A percentile compares a stretch with the other conserved stretches of the same genome.
Evolutionary conservation across 257 asterid genomes (phyloP).

Genomic region (Galeopsis tetrahit): DNA sequence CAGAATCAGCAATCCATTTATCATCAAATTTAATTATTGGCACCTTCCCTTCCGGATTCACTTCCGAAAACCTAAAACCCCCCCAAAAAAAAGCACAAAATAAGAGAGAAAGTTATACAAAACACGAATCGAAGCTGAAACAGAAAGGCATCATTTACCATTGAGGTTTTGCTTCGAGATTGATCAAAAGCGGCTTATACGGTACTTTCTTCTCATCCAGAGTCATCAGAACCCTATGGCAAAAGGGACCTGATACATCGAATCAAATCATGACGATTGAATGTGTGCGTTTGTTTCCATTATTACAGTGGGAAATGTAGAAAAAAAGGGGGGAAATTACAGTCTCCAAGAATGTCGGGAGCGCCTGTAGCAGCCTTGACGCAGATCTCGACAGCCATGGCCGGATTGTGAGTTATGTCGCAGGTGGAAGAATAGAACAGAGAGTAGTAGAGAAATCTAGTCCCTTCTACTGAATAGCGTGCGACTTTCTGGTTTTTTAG

Average conservation of each 20-base stretch:
- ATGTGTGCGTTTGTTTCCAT: too few species aligned
- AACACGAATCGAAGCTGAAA: not conserved
- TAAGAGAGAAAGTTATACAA: not conserved
- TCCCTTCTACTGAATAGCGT: not conserved
- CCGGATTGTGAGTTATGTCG: not conserved
- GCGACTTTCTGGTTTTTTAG: not conserved
- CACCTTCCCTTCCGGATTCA: slow-evolving; percentile 74
- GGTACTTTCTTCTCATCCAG: slow-evolving; percentile 75
- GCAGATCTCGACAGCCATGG: slow-evolving; percentile 76
- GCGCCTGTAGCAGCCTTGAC: slow-evolving; percentile 73
- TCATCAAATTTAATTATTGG: slow-evolving; percentile 71
- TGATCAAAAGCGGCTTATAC: slow-evolving; percentile 60
- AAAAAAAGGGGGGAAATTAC: slow-evolving; percentile 36
- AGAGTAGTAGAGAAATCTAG: not conserved
- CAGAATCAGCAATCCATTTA: slow-evolving; percentile 78
- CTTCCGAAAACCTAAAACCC: slow-evolving; percentile 62
- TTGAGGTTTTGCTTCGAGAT: slow-evolving; percentile 61
- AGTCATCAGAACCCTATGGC: slow-evolving; percentile 72
- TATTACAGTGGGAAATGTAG: not conserved
- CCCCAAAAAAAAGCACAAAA: slow-evolving; percentile 3
- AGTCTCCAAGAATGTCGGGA: slow-evolving; percentile 68
- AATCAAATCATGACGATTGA: slow-evolving; percentile 31
- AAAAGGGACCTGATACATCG: slow-evolving; percentile 61
- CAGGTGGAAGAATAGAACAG: not conserved
- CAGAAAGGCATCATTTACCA: slow-evolving; percentile 56